Conservation (phyloP, 352 stramenopile species). For the Phytophthora meadii region DNA sequence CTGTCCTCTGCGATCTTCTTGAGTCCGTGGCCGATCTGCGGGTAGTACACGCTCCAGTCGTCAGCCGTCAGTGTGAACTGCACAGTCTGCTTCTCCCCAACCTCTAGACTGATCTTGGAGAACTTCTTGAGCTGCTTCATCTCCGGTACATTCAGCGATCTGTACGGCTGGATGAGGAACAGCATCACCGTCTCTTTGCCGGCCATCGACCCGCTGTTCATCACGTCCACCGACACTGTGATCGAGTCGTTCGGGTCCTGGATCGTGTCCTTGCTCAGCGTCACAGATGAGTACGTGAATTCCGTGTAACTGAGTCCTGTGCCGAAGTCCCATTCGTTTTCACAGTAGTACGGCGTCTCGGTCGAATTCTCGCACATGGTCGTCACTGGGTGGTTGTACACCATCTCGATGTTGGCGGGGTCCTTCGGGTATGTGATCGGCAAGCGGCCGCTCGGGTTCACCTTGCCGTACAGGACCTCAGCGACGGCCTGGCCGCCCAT, state of each 20-base stretch:
- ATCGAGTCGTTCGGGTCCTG: conserved; percentile 9
- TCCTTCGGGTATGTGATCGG: conserved; percentile 83
- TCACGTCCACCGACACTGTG: conserved; percentile 51
- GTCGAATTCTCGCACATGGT: conserved; percentile 46
- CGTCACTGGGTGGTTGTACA: conserved; percentile 70
- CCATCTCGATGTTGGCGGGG: conserved; percentile 51
- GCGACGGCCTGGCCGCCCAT: conserved; percentile 25
- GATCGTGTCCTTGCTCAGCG: conserved; percentile 30
- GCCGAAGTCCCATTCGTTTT: conserved; percentile 81
- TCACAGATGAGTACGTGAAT: conserved; percentile 63
- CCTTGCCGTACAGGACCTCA: conserved; percentile 36
- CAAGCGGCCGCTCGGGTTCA: conserved; percentile 48
- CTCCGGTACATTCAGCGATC: conserved; percentile 25
- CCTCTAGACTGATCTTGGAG: conserved; percentile 49
- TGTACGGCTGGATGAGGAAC: conserved; percentile 29
- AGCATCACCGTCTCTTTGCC: conserved; percentile 32
- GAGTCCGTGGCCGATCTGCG: conserved; percentile 63
- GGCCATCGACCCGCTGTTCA: conserved; percentile 43
- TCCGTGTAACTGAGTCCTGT: conserved; percentile 71
- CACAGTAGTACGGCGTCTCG: conserved; percentile 49
- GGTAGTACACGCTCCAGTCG: conserved; percentile 47
- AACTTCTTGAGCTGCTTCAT: conserved; percentile 46
- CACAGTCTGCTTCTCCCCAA: conserved; percentile 41
- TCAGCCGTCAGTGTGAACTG: conserved; percentile 44
- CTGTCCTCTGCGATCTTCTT: conserved; percentile 51